Evolutionary conservation across 345 rosid species (phyloP).

Genomic region (Citrus medica): DNA sequence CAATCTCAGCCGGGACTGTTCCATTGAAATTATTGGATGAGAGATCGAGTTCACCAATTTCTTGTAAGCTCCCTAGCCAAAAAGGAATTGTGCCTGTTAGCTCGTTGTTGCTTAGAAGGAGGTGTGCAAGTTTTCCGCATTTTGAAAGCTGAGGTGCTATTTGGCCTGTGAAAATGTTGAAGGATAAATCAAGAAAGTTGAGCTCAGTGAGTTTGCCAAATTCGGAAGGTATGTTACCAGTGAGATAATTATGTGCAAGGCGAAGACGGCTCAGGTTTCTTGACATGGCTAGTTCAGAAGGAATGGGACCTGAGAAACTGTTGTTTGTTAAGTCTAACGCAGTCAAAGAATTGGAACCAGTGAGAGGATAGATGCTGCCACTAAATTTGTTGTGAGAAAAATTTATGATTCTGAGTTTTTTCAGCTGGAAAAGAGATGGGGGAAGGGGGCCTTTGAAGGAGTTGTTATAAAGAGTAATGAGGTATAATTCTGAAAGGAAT

Average conservation of each 20-base stretch:
- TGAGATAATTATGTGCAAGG: conserved; percentile 66
- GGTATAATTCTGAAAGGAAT: conserved; percentile 51
- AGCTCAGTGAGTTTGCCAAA: conserved; percentile 58
- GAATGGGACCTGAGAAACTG: conserved; percentile 62
- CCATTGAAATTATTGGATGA: conserved; percentile 68
- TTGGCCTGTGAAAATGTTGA: conserved; percentile 58
- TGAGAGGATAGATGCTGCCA: conserved; percentile 61
- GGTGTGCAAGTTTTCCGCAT: conserved; percentile 53
- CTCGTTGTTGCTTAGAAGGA: conserved; percentile 62
- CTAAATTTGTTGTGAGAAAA: conserved; percentile 70
- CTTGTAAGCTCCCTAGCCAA: conserved; percentile 66
- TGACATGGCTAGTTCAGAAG: conserved; percentile 50
- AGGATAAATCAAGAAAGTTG: conserved; percentile 69
- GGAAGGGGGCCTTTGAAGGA: conserved; percentile 77
- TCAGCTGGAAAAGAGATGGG: conserved; percentile 51
- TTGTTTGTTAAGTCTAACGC: conserved; percentile 81
- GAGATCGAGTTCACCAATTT: conserved; percentile 79
- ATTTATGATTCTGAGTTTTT: conserved; percentile 67
- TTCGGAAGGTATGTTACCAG: conserved; percentile 56
- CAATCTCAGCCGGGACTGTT: conserved; percentile 56
- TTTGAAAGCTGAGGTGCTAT: conserved; percentile 47
- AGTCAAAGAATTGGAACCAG: conserved; percentile 53
- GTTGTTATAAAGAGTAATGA: conserved; percentile 72
- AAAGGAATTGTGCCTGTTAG: conserved; percentile 57
- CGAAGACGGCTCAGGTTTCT: conserved; percentile 60